Base-by-base conservation (phyloP, 179 eudicot genomes). In the Beta lomatogona region DNA sequence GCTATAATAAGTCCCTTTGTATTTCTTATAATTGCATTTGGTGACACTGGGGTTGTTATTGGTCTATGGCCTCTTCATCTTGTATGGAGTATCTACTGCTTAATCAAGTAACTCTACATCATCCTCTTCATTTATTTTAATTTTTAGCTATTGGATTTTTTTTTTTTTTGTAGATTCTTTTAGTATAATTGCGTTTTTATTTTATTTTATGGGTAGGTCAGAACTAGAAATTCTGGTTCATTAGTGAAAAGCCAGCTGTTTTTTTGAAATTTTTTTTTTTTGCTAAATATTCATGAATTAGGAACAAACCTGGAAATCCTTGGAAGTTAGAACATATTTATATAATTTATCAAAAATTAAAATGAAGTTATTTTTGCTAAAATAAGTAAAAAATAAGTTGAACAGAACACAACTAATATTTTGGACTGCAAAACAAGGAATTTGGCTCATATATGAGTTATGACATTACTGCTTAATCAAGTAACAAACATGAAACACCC, bases 21-120 rank as follows among this genome's bases (percentile, higher is more conserved):
- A 5, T 48, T 48, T 70, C 14, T 77, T 2, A 61, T 78, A 9
- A 78, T 78, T 61, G 54, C 74, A 10, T 53, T 77, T 72, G 85
- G 85, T 21, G 81, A 72, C 31, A 25, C 73, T 64, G 73, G 59
- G 14, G 57, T 78, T 82, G 70, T 77, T 0, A 63, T 77, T 45
- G 74, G 59, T 44, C 12, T 82, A 63, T 82, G 81, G 85, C 85
- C 85, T 78, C 21, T 82, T 72, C 81, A 82, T 78, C 44, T 78
- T 41, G 21, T 77, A 36, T 82, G 78, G 81, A 82, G 73, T 19
- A 72, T 82, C 46, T 72, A 71, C 44, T 78, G 85, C 65, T 82
- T 82, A 52, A 64, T 82, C 73, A 72, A 50, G 84, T 82, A 74
- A 53, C 2, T 10, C 2, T 36, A 22, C 12, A 4, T 46, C 31